Percentiles rank a stretch among this genome's conserved stretches.
Evolutionary conservation across 2,329 filamentous ascomycete species (phyloP).

Genomic region (Pseudocercospora eumusae): DNA sequence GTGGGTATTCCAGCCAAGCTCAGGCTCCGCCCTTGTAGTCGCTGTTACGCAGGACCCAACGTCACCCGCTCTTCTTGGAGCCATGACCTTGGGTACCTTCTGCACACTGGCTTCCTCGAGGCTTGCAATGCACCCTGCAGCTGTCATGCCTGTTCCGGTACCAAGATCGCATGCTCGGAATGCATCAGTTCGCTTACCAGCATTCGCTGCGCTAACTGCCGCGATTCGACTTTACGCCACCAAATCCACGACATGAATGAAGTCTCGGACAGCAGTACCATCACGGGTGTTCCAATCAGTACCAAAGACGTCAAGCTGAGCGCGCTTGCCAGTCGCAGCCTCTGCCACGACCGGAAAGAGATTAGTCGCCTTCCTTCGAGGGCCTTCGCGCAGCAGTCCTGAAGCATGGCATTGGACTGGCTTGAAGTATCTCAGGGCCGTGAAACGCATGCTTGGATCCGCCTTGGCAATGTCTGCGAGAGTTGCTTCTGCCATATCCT

Average conservation of each 20-base stretch:
- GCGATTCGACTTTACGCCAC: constrained; percentile 66
- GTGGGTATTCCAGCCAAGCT: constrained; percentile 19
- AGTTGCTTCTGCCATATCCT: constrained; percentile 69
- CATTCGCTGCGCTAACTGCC: constrained; percentile 48
- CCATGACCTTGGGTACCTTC: constrained; percentile 42
- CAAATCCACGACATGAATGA: constrained; percentile 51
- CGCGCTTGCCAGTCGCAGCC: constrained; percentile 58
- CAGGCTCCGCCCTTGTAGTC: constrained; percentile 7
- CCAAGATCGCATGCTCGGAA: constrained; percentile 48
- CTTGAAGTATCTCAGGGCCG: constrained; percentile 67
- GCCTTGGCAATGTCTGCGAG: constrained; percentile 60
- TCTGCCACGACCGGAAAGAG: constrained; percentile 65
- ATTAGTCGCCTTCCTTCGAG: constrained; percentile 62
- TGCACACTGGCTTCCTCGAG: constrained; percentile 42
- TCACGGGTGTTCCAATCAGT: constrained; percentile 66
- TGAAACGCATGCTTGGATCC: constrained; percentile 63
- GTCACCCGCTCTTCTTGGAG: constrained; percentile 45
- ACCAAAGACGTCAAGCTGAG: constrained; percentile 62
- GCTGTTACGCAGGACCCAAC: constrained; percentile 31
- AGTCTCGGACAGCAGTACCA: constrained; percentile 65
- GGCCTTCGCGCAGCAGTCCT: constrained; percentile 65
- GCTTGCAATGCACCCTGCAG: constrained; percentile 46
- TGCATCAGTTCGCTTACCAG: constrained; percentile 36
- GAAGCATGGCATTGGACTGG: constrained; percentile 67
- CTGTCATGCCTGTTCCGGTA: constrained; percentile 46